Base-by-base conservation (phyloP, 2,329 filamentous ascomycete species). In the Cladophialophora chaetospira region DNA sequence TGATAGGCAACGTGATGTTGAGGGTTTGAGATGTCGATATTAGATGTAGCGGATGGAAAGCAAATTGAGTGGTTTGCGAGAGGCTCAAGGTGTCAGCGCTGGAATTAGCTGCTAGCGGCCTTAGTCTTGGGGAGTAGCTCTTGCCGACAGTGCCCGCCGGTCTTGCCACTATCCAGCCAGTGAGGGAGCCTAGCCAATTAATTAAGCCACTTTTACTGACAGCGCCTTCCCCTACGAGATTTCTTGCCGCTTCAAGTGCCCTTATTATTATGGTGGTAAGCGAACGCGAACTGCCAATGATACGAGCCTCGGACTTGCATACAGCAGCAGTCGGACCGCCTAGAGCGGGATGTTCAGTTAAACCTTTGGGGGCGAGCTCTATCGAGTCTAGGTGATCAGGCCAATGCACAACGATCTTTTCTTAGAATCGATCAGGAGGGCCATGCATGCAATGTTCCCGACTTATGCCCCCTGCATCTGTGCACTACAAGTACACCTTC, bases 51-150 rank as follows among this genome's bases (percentile, higher is more conserved):
- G 13, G 47, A 53, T 46, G 50, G 38, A 31, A 53, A 42, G 36
- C 40, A 38, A 33, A 44, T 52, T 51, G 35, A 33, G 31, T 50
- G 33, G 33, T 36, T 38, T 35, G 10, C 9, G 25, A 43, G 49
- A 52, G 36, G 17, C 17, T 38, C 46, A 49, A 25, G 46, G 46
- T 51, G 9, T 51, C 47, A 51, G 47, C 47, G 47, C 33, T 15
- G 40, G 47, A 25, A 17, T 9, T 10, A 26, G 46, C 46, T 35
- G 46, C 19, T 28, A 28, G 47, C 35, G 36, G 47, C 35, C 47
- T 28, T 21, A 21, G 9, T 42, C 35, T 31, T 42, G 25, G 35
- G 47, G 4, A 26, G 40, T 21, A 29, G n/a, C 13, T 10, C 35
- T 21, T 29, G 47, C 33, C 23, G 25, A 51, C 40, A n/a, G 40